Base-by-base conservation (phyloP, 2,329 filamentous ascomycete species). In the Colletotrichum noveboracense region DNA sequence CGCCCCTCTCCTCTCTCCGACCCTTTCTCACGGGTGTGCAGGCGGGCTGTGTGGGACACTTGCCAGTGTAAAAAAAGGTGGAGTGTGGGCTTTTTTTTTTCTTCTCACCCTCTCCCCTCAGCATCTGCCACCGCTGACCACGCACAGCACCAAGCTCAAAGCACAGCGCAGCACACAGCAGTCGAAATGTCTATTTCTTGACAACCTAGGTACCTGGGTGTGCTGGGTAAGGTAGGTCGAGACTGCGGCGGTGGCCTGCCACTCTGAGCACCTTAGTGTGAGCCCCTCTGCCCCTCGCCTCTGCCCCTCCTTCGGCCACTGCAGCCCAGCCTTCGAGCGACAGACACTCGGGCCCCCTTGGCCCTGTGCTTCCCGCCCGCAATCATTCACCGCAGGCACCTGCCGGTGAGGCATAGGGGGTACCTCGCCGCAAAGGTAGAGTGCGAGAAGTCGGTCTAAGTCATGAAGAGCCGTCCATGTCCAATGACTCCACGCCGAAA, bases 1-100 rank as follows among this genome's bases (percentile, higher is more conserved):
- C 58, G 70, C 73, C 73, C 70, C 73, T 75, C 73, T 55, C 60
- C 58, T 34, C 21, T 73, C 62, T 34, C 38, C 58, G 66, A 48
- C 52, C 55, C 38, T 48, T 48, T 70, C n/a, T 71, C 48, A 52
- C 69, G 72, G 30, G 69, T 62, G 52, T 16, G 52, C 21, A 24
- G 52, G 21, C 24, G 52, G n/a, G 70, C 28, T 55, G 48, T 18
- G 55, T 73, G 70, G 55, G 72, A 61, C 68, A 52, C 66, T 56
- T 75, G 62, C 56, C 62, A 64, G 55, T 55, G 71, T 43, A 43
- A 70, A 75, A 75, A 74, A 71, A 66, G 61, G 72, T 71, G 68
- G 62, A 67, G 69, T 75, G 24, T 62, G 69, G 62, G 55, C 48
- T 38, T 36, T 66, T 52, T 26, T 18, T 24, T 16, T 36, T 14